phyloP scores from a whole-genome alignment of 257 asterid species.

The Anisodus acutangulus region DNA sequence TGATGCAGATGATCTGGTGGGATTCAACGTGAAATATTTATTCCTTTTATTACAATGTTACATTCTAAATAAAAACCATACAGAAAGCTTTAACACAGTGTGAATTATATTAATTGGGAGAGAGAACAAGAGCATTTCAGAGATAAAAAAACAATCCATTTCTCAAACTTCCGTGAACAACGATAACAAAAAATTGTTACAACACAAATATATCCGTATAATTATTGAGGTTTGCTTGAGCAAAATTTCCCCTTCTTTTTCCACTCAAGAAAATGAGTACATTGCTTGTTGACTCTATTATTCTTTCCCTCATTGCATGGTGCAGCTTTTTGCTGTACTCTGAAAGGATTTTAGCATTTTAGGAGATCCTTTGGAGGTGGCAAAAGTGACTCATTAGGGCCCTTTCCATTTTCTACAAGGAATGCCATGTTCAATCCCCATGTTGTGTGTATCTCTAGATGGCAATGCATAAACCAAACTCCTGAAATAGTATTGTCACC shows the following conservation, averaged over 20 bases:
- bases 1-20: too few species aligned
- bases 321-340: background rate
- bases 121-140: background rate
- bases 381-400: constrained; percentile 58
- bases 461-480: constrained; percentile 94
- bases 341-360: constrained; percentile 47
- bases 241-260: constrained; percentile 24
- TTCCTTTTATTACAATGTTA: too few species aligned
- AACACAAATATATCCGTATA: constrained; percentile 26
- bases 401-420: constrained; percentile 86
- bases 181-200: background rate
- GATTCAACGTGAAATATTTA: too few species aligned
- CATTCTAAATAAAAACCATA: too few species aligned
- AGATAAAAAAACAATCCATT: background rate
- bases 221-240: constrained; percentile 38
- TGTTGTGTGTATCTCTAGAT: constrained; percentile 86
- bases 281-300: constrained; percentile 14
- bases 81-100: background rate
- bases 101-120: background rate
- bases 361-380: constrained; percentile 93
- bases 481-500: constrained; percentile 41
- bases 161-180: background rate
- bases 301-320: background rate
- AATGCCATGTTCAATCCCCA: constrained; percentile 92
- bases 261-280: constrained; percentile 42